Conservation (phyloP, 495 filamentous ascomycete genomes). For the Podospora fimiseda region DNA sequence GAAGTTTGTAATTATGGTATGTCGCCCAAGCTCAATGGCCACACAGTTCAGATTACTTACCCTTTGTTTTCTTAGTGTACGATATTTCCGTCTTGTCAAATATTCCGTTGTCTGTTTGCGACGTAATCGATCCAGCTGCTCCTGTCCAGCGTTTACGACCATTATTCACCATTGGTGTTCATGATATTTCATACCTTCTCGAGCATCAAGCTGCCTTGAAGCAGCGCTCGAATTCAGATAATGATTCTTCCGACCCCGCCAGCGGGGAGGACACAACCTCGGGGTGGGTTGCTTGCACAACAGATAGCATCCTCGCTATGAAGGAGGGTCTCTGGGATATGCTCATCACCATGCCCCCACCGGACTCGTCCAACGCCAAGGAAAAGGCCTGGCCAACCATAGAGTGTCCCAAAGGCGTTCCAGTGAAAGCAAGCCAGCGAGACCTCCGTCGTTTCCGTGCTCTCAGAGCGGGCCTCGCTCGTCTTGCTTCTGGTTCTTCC, state of each 20-base stretch:
- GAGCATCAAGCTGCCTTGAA: slow-evolving; percentile 41
- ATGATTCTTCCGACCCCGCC: slow-evolving; percentile 16
- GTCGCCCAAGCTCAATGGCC: too few relatives aligned
- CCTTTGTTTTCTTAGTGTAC: slow-evolving; percentile 60
- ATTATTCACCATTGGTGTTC: slow-evolving; percentile 84
- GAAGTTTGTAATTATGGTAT: slow-evolving; percentile 81
- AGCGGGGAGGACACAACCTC: slow-evolving; percentile 44
- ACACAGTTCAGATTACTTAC: too few relatives aligned
- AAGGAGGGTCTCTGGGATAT: slow-evolving; percentile 84
- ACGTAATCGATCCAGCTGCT: slow-evolving; percentile 55
- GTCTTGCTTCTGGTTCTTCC: slow-evolving; percentile 34
- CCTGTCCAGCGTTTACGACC: slow-evolving; percentile 65
- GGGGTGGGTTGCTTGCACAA: slow-evolving; percentile 91
- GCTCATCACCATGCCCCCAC: slow-evolving; percentile 69
- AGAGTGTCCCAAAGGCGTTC: slow-evolving; percentile 50
- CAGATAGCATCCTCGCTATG: slow-evolving; percentile 80
- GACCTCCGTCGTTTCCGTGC: slow-evolving; percentile 74
- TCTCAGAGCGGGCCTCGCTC: slow-evolving; percentile 60
- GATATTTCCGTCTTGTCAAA: slow-evolving; percentile 85
- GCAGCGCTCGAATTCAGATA: slow-evolving; percentile 15
- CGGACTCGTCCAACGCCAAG: slow-evolving; percentile 45
- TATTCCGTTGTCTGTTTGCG: slow-evolving; percentile 57
- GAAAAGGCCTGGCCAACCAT: slow-evolving; percentile 69
- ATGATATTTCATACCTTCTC: slow-evolving; percentile 78
- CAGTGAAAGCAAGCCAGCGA: slow-evolving; percentile 82